Evolutionary conservation across 495 filamentous ascomycete species (phyloP).

Genomic region (Lichenothelia convexa): DNA sequence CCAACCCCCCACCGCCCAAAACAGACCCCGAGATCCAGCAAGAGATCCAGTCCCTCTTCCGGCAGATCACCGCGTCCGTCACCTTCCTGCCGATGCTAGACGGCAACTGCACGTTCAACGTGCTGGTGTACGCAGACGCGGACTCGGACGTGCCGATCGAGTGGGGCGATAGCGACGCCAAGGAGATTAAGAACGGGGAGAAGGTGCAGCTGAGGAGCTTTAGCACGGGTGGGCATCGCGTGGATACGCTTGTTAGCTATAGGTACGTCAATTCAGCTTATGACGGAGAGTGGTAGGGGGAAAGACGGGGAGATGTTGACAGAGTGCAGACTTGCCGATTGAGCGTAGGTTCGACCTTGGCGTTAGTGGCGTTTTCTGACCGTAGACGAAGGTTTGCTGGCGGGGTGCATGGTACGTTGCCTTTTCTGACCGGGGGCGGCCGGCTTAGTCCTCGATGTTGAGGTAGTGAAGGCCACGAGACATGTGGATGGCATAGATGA

Average conservation of each 20-base stretch:
- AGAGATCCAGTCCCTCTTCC: slow-evolving; percentile 89
- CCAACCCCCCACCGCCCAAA: slow-evolving; percentile 39
- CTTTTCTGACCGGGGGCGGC: no score
- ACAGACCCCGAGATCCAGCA: slow-evolving; percentile 84
- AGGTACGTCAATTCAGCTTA: no score
- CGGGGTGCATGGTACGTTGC: no score
- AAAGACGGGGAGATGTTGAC: no score
- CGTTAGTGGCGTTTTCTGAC: no score
- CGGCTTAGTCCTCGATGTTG: no score
- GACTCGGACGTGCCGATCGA: slow-evolving; percentile 94
- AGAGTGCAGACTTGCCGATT: no score
- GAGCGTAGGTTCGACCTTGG: no score
- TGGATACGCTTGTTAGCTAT: slow-evolving; percentile 91
- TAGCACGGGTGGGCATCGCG: slow-evolving; percentile 79
- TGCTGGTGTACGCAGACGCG: slow-evolving; percentile 91
- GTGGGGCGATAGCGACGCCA: slow-evolving; percentile 96
- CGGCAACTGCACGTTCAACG: slow-evolving; percentile 94
- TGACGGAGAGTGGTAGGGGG: no score
- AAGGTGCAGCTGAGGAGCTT: slow-evolving; percentile 91
- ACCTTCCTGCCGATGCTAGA: slow-evolving; percentile 89
- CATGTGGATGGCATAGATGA: no score
- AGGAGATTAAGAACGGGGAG: slow-evolving; percentile 91
- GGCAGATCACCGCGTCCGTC: slow-evolving; percentile 93
- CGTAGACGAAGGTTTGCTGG: no score
- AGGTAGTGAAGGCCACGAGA: no score